Base-by-base conservation (phyloP, 345 rosid species). In the Eucalyptus brandiana region DNA sequence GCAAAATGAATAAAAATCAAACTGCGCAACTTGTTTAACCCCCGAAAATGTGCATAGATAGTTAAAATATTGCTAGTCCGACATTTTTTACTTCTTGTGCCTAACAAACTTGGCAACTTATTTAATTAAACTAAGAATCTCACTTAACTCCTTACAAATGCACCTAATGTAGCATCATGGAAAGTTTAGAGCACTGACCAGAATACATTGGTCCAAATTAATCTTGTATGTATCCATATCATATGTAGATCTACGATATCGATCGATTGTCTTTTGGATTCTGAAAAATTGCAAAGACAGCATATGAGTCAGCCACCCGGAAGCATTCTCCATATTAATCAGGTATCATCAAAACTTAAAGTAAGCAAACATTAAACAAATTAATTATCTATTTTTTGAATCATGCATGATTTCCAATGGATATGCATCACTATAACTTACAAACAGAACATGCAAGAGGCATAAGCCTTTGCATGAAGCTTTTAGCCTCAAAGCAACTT, bases 181-280 rank as follows among this genome's bases (percentile, higher is more conserved):
- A 19, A 86, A 44, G 87, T 37, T n/a, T 58, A 86, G 65, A 86
- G 45, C 40, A 86, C 90, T 48, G 15, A 89, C 90, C 90, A 85
- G 81, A 86, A 86, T 50, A 26, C 50, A 4, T 62, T 56, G 90
- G 65, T 93, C 93, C 91, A 65, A 88, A 56, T 88, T 89, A 87
- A 32, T 83, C 67, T 34, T 87, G 87, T 86, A 87, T 53, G 65
- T 42, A 87, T 86, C 92, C 89, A 26, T 88, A 40, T 93, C 92
- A 69, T 88, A 90, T 47, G 88, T 88, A 90, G 89, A 65, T 53
- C 91, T 91, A 5, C 12, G 32, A 88, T 94, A 94, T 86, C 95
- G 93, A 24, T 95, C 94, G 47, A 94, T 88, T 3, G 92, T 94
- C 86, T 87, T 91, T 50, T 93, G 89, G 89, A 93, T 89, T 51